These are phyloP conservation scores for Penicillium silybi DNA, from an alignment of 495 filamentous ascomycete genomes.

Conservation along the genomic window DNA sequence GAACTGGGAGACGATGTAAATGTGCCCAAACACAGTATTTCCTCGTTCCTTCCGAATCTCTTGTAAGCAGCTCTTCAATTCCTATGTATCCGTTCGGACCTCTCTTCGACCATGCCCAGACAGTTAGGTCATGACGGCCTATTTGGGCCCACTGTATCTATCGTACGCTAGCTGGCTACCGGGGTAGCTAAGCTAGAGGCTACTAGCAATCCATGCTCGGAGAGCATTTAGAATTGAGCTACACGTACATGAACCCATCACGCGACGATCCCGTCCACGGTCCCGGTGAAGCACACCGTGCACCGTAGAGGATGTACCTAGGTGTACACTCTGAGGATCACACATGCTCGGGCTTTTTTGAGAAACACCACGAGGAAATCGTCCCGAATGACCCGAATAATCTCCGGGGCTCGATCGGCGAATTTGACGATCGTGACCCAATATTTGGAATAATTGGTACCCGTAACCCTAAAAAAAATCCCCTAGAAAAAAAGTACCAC, in stretches of 20 bases:
- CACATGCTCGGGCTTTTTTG: not conserved
- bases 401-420: constrained; percentile 19
- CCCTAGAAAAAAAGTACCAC: not conserved
- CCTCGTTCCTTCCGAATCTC: too few species aligned
- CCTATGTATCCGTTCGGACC: too few species aligned
- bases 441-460: not conserved
- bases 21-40: too few species aligned
- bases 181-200: not conserved
- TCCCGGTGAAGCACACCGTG: not conserved
- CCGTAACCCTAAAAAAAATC: not conserved
- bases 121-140: too few species aligned
- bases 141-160: not conserved
- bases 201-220: not conserved
- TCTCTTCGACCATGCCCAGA: too few species aligned
- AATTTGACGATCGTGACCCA: constrained; percentile 14
- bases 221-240: not conserved
- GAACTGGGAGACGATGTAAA: too few species aligned
- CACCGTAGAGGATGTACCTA: not conserved
- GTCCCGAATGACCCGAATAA: constrained; percentile 12
- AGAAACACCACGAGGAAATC: constrained; percentile 8
- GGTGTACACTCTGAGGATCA: not conserved
- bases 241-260: not conserved
- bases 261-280: not conserved
- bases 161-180: not conserved
- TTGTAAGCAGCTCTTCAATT: too few species aligned